Conservation (phyloP, 2,329 filamentous ascomycete species). For the Aspergillus puulaauensis region DNA sequence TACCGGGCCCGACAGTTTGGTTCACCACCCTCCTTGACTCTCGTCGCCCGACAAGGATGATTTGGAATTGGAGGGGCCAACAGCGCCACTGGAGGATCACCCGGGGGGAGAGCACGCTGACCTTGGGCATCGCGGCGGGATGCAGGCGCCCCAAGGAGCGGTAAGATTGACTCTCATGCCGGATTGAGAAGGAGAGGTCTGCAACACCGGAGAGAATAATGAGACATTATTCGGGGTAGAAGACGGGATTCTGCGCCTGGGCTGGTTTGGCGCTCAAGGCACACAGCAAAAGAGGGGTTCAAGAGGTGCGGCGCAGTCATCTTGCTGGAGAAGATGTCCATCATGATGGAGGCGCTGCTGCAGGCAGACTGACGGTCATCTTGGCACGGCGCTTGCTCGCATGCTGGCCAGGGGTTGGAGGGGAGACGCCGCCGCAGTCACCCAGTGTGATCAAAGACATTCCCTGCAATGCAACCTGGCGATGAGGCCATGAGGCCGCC, state of each 20-base stretch:
- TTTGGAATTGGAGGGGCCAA: slow-evolving; percentile 11
- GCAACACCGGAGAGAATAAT: neutral
- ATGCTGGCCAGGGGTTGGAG: slow-evolving; percentile 11
- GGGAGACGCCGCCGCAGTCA: neutral
- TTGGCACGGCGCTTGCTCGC: slow-evolving; percentile 35
- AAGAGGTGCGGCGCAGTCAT: slow-evolving; percentile 17
- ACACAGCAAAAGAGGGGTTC: slow-evolving; percentile 4
- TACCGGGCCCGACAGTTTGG: slow-evolving; percentile 29
- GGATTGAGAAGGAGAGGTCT: neutral
- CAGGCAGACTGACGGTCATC: slow-evolving; percentile 22
- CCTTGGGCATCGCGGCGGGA: slow-evolving; percentile 19
- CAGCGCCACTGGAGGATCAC: slow-evolving; percentile 3
- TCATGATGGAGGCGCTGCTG: neutral
- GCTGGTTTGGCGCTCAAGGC: neutral
- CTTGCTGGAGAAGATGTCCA: slow-evolving; percentile 9
- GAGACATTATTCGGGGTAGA: neutral
- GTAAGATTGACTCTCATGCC: slow-evolving; percentile 7
- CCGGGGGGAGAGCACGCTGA: neutral
- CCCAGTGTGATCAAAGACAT: neutral
- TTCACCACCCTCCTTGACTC: slow-evolving; percentile 15
- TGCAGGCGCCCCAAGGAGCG: slow-evolving; percentile 11
- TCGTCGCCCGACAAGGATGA: neutral
- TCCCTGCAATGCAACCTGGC: slow-evolving; percentile 1
- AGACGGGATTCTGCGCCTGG: neutral
- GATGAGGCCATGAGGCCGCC: neutral